Evolutionary conservation across 768 basidiomycete genomes (phyloP), one percentile per base, ranked within the genome.

Genomic region (Pleurotus tuoliensis): DNA sequence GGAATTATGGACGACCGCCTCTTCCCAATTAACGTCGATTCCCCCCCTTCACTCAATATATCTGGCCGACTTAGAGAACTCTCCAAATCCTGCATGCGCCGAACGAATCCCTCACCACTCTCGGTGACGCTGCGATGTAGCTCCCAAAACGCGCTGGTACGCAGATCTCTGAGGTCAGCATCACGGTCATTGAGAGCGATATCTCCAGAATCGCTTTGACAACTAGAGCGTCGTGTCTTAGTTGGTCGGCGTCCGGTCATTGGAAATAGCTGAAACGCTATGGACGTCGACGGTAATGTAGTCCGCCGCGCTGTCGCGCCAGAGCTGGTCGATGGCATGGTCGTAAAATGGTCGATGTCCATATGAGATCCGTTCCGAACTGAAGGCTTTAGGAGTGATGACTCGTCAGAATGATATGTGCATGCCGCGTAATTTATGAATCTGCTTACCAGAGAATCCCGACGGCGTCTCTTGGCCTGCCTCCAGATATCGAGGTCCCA

Each of bases 71-170:
- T 78, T 55, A 82, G 74, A 22, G 76, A 74, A 48, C 75, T 69
- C 67, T 90, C 88, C 64, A 83, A 86, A 60, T 88, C 83, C 55
- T 84, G 84, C 88, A 90, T 90, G 51, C 84, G 83, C 56, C 75
- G 79, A 11, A 90, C 78, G 47, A 90, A 76, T 5, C 83, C 82
- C 61, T 90, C 87, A 16, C 84, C 86, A 59, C 74, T 82, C 61
- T 87, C 81, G 25, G 76, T 75, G 18, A 90, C 76, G 59, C 81
- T 87, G 63, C 77, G 75, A 44, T 76, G 82, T 39, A 90, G 78
- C 60, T 88, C 85, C 68, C 78, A 76, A 58, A 88, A 87, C 4
- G 88, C 88, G 56, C 74, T 75, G 0, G 86, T 82, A 56, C 82
- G 81, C 48, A 88, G 71, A 41, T 73, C 76, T 34, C 67, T 67